Conservation (phyloP, 352 stramenopile genomes). For the Salisapilia sapeloensis region DNA sequence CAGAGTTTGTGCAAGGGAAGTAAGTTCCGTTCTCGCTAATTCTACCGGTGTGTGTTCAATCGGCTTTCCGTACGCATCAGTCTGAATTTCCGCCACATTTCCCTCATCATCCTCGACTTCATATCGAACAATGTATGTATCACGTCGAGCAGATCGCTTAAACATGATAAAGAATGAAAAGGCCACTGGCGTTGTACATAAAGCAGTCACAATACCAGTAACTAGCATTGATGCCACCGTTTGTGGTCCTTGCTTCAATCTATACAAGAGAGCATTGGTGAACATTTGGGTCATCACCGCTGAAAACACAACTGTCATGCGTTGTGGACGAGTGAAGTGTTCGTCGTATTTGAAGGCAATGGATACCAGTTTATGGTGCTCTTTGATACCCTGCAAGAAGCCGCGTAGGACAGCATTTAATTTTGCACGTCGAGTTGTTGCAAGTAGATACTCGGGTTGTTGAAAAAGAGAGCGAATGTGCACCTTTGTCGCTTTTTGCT, state of each 20-base stretch:
- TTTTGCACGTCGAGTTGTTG: slow-evolving; percentile 25
- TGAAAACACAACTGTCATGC: slow-evolving; percentile 52
- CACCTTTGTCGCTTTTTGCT: slow-evolving; percentile 30
- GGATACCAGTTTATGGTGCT: slow-evolving; percentile 49
- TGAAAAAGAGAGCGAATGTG: slow-evolving; percentile 40
- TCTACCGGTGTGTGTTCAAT: slow-evolving; percentile 26
- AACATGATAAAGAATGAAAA: slow-evolving; percentile 56
- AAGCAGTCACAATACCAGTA: slow-evolving; percentile 25
- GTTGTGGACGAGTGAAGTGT: slow-evolving; percentile 36
- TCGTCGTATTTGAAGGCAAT: slow-evolving; percentile 65
- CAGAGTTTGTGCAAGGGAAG: slow-evolving; percentile 23
- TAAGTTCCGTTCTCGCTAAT: slow-evolving; percentile 31
- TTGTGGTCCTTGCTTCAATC: slow-evolving; percentile 24
- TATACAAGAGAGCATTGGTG: slow-evolving; percentile 42
- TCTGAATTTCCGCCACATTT: slow-evolving; percentile 42
- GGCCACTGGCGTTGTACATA: slow-evolving; percentile 46
- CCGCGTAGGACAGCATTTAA: slow-evolving; percentile 11
- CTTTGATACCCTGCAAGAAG: slow-evolving; percentile 31
- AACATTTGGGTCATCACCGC: slow-evolving; percentile 60
- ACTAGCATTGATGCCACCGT: slow-evolving; percentile 29
- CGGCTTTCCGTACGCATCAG: slow-evolving; percentile 36
- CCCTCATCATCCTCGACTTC: slow-evolving; percentile 38
- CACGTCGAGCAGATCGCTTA: slow-evolving; percentile 37
- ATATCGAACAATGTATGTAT: slow-evolving; percentile 47
- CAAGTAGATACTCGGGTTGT: slow-evolving; percentile 34